These are phyloP conservation scores for Trypanosoma mega DNA, from an alignment of 208 protist species.

Conservation along the genomic window DNA sequence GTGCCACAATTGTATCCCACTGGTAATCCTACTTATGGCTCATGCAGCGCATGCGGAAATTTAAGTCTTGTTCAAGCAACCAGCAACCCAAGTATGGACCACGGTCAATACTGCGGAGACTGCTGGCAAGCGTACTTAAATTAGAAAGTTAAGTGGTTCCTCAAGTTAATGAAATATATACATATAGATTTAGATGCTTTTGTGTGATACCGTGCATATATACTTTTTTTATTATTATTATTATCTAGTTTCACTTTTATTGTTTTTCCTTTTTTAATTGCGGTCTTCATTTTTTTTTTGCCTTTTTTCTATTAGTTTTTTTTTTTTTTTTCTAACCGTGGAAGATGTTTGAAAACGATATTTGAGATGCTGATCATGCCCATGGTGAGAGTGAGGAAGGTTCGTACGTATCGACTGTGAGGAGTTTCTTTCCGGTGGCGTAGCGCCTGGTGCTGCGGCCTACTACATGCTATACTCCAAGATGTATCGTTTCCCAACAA, in stretches of 20 bases:
- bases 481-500: slow-evolving; percentile 8
- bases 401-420: neutral
- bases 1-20: too few species aligned
- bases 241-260: slow-evolving; percentile 1
- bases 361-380: too few species aligned
- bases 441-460: slow-evolving; percentile 5
- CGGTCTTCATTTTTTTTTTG: slow-evolving; percentile 5
- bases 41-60: slow-evolving; percentile 10
- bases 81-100: neutral
- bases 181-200: too few species aligned
- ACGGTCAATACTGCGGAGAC: slow-evolving; percentile 17
- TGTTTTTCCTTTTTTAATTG: slow-evolving; percentile 14
- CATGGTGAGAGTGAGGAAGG: too few species aligned
- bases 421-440: slow-evolving; percentile 22
- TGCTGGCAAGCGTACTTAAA: slow-evolving; percentile 23
- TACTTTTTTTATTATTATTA: slow-evolving; percentile 15
- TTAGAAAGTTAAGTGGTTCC: neutral
- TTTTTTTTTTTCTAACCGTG: too few species aligned
- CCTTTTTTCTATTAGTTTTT: neutral
- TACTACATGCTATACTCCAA: slow-evolving; percentile 22
- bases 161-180: too few species aligned
- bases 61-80: slow-evolving; percentile 1
- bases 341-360: too few species aligned
- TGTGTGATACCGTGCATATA: too few species aligned
- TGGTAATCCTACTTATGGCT: neutral